Evolutionary conservation across 306 rosid genomes (phyloP), one percentile per base, ranked within the genome.

Genomic region (Cicer arietinum): DNA sequence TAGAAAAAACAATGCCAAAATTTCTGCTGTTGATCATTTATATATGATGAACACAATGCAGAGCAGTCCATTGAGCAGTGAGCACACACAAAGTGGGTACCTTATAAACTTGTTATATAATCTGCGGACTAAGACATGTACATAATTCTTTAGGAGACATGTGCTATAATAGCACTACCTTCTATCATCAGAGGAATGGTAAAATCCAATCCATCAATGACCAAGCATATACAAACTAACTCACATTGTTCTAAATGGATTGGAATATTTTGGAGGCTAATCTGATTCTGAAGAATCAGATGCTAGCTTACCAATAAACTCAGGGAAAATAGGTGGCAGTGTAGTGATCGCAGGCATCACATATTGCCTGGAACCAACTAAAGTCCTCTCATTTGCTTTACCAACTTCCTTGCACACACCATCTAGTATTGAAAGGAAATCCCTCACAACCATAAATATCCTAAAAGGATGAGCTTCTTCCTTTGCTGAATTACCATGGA

Each of bases 381-480:
- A 82, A 14, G 90, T 89, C 80, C 98, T 86, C 60, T 91, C 96
- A 0, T 91, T 91, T 59, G 78, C 88, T 78, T 84, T 88, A 37
- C 98, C 96, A 40, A 94, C 94, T 42, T 86, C 91, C 83, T 87
- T 90, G 94, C 98, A 94, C 6, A 87, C 97, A 50, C 85, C 86
- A 62, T 91, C 97, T 12, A 94, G 89, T 61, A 86, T 79, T 0
- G 85, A 78, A 11, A 94, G 96, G 70, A 94, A 94, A 80, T 94
- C 96, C 81, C 92, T 86, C 63, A 90, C 97, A 68, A 91, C 88
- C 82, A 74, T 79, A 81, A 91, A 94, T 73, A 90, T 90, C 54
- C 97, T 90, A 65, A 86, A 84, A 0, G 90, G 97, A 41, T 79
- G 97, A 81, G 98, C 94, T 88, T 90, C 98, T 88, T 94, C 98